Evolutionary conservation across 306 rosid genomes (phyloP), one percentile per base, ranked within the genome.

Genomic region (Inga leiocalycina): DNA sequence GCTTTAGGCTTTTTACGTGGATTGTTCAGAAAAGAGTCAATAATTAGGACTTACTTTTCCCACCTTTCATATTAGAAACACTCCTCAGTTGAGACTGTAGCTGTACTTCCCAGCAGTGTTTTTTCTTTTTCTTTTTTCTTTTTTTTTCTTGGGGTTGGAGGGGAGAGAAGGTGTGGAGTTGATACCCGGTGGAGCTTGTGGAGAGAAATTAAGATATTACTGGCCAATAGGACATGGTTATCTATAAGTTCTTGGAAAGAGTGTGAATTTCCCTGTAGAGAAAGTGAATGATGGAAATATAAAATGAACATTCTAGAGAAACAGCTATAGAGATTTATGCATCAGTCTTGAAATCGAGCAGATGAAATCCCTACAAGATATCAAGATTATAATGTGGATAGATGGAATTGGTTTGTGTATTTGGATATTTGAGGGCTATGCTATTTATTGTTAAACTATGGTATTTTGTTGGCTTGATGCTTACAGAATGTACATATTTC

Each of bases 41-140:
- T 77, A 32, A 20, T 59, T 19, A 67, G 20, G 68, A 72, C 49
- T 27, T 61, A 35, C 75, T 46, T 81, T 71, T 78, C 61, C 39
- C 4, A 35, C 72, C 24, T 56, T 56, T 56, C 27, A 56, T 20
- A 20, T 56, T 8, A 56, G 5, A 56, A 20, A 8, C 64, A 19
- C 64, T 56, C 22, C 64, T 20, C 64, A 56, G 9, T 56, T 56
- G 64, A 20, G 20, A 8, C 4, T 19, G 22, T 8, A 20, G 30
- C 27, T 20, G 3, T 56, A 56, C 22, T 56, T 20, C 27, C 64
- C 64, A 19, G 64, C 27, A 56, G 64, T 0, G 3, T 54, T 54
- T 54, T 54, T 19, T 19, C 3, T 17, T 52, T 52, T 6, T 17
- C 5, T 52, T 16, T 16, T 6, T 16, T 27, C 1, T 27, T 6